A percentile compares a stretch with the other conserved stretches of the same genome.
Evolutionary conservation across 192 early-diverging fungal genomes (phyloP).

Genomic region (Coemansia sp.): DNA sequence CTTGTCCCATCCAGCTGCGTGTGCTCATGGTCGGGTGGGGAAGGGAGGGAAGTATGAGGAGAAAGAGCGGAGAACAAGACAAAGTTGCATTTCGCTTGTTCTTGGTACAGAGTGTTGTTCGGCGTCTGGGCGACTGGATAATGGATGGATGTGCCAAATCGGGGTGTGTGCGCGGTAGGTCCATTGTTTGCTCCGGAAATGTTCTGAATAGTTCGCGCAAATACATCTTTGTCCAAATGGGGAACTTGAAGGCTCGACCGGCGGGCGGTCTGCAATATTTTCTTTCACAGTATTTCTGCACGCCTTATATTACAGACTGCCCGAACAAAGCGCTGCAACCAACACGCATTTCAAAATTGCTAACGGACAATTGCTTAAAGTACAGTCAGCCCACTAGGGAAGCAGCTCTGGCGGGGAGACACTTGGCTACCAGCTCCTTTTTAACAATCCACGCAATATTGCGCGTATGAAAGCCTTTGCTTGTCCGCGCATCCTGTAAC

Average conservation of each 20-base stretch:
- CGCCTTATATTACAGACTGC: not conserved
- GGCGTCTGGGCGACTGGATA: not conserved
- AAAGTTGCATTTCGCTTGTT: not conserved
- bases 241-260: not conserved
- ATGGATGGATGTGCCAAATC: conserved; percentile 2
- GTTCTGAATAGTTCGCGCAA: not conserved
- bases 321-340: not conserved
- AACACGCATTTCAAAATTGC: not conserved
- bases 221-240: conserved; percentile 1
- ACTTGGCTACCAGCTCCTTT: not conserved
- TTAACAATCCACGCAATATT: conserved; percentile 7
- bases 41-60: conserved; percentile 13
- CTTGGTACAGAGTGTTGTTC: not conserved
- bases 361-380: not conserved
- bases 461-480: not conserved
- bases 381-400: not conserved
- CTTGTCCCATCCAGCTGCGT: not conserved
- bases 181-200: conserved; percentile 13
- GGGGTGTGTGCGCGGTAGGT: not conserved
- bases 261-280: not conserved
- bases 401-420: not conserved
- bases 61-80: conserved; percentile 16
- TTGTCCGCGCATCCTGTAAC: not conserved
- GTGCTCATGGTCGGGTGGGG: not conserved
- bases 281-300: conserved; percentile 4